Base-by-base conservation (phyloP, 495 filamentous ascomycete genomes). In the Peziza echinospora region DNA sequence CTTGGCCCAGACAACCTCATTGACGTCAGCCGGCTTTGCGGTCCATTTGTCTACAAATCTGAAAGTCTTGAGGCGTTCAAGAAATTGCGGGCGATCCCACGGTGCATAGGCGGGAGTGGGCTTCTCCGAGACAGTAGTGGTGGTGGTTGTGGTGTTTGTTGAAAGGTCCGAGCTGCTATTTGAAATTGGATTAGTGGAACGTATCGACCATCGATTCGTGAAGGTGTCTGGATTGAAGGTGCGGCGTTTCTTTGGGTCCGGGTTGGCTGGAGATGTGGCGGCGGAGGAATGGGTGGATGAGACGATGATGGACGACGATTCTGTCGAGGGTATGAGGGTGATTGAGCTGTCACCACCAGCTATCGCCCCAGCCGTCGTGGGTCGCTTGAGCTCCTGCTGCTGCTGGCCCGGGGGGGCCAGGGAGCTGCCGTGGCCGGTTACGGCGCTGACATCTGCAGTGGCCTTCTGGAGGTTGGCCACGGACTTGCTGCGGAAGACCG, bases 1-100 rank as follows among this genome's bases (percentile, higher is more conserved):
- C 66, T 86, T 93, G 5, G 87, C 85, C 91, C 91, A 97, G 62
- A 82, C 76, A 5, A 94, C 80, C 63, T 96, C 89, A 57, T 75
- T 85, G 51, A 96, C 78, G 26, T 66, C 63, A 9, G 80, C 67
- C 3, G 89, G 83, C 64, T 81, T 96, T 46, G 68, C 78, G 53
- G 68, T 73, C 89, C 89, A 97, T 56, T 80, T 73, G 48, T 84
- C 85, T 39, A 94, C 76, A 50, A 84, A 82, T 45, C 84, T 76
- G 53, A 89, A 97, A 1, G 86, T 89, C 51, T 78, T 78, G 40
- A 97, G 65, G 19, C 89, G 68, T 50, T 75, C 72, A 2, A 96
- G 71, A 51, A 97, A 87, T 49, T 76, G 73, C 24, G 75, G 75
- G 44, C 86, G 80, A 59, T 87, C 82, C 72, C 78, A 79, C 6